Evolutionary conservation across 139 green algal genomes (phyloP), one percentile per base, ranked within the genome.

Genomic region (Haematococcus sp.): DNA sequence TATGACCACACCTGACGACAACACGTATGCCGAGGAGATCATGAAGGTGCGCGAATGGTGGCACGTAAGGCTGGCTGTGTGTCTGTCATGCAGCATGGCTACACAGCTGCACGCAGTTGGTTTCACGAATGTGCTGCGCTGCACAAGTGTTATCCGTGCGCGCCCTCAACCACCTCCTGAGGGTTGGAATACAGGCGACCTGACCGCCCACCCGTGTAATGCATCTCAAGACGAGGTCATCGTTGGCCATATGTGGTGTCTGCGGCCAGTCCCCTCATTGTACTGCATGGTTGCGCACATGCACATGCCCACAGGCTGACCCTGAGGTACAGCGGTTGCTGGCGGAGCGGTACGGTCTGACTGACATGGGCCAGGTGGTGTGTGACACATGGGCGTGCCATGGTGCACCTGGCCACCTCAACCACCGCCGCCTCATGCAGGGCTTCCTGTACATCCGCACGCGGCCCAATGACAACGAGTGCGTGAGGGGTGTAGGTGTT

Each of bases 331-430:
- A 73, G 65, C 61, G 30, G 32, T 58, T 87, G 46, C 71, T 85
- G 28, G 56, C 75, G 70, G 74, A 85, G 40, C 20, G 59, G 22
- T 88, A 88, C 71, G 81, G 81, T 27, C 63, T 88, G 13, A 83
- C 67, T 1, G 70, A 83, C 61, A 69, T 85, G 55, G 65, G 66
- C 17, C 70, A 86, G 28, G 73, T 87, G 23, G 77, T 71, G 2
- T 86, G 73, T 70, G 83, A 91, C 71, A 84, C 86, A 27, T 91
- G 86, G 86, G 76, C 77, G 49, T 76, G 72, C 77, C 77, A 83
- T 70, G 68, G 70, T 34, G 66, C 72, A 1, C 77, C 77, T 13
- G 58, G 61, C 32, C 65, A 79, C 44, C 49, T 83, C 32, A 71
- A 79, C 43, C 34, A 55, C 65, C 55, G 67, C 28, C 66, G 67